Evolutionary conservation across 78 protist species (phyloP).

Genomic region (Pelomyxa schiedti): DNA sequence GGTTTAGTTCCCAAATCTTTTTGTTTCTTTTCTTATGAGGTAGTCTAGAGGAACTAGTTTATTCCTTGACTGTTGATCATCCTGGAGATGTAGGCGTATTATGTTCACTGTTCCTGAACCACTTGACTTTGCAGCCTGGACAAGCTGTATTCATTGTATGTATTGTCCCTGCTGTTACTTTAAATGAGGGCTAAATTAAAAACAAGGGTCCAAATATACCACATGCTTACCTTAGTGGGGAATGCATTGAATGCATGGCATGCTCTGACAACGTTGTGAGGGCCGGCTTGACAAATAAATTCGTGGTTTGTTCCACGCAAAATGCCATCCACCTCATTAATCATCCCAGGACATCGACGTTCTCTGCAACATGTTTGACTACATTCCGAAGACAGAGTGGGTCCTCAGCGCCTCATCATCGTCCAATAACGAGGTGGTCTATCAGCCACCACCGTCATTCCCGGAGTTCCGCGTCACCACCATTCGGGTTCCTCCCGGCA

Average conservation of each 20-base stretch:
- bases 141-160: constrained; percentile 82
- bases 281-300: constrained; percentile 95
- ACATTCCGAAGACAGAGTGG: no score
- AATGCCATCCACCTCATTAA: no score
- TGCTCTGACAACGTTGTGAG: constrained; percentile 96
- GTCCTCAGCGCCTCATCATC: no score
- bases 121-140: constrained; percentile 62
- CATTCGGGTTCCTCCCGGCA: no score
- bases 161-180: constrained; percentile 88
- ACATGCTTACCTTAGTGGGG: constrained; percentile 81
- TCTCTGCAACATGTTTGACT: no score
- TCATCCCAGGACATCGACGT: no score
- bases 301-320: constrained; percentile 15
- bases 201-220: constrained; percentile 95
- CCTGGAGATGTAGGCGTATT: constrained; percentile 90
- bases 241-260: constrained; percentile 96
- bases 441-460: no score
- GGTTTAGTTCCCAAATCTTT: no score
- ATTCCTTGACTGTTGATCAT: constrained; percentile 16
- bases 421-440: no score
- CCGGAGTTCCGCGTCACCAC: no score
- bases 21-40: no score
- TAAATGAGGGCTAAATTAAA: constrained; percentile 78
- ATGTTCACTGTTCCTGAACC: constrained; percentile 75
- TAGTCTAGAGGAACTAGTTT: background rate